A percentile compares a stretch with the other conserved stretches of the same genome.
Evolutionary conservation across 2,329 filamentous ascomycete genomes (phyloP).

Genomic region (Trichocomaceae sp.): DNA sequence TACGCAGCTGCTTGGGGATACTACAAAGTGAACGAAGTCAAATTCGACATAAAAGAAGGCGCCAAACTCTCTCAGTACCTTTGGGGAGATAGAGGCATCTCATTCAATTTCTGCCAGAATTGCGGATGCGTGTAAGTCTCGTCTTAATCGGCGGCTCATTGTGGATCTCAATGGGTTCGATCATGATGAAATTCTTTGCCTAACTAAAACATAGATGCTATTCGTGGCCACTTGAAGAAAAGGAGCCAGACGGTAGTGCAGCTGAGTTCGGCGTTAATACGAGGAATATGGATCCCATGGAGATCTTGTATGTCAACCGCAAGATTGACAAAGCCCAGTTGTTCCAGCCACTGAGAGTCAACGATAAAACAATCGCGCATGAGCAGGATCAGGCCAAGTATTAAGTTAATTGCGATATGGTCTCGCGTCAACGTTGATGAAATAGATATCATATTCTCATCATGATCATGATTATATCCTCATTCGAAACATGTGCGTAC

Average conservation of each 20-base stretch:
- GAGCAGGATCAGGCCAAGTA: no score
- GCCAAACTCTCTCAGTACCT: constrained; percentile 6
- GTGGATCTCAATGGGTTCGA: no score
- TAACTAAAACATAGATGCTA: no score
- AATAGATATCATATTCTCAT: neutral
- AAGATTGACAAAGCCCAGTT: no score
- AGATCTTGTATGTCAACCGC: no score
- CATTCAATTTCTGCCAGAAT: constrained; percentile 5
- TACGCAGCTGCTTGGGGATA: constrained; percentile 11
- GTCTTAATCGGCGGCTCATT: no score
- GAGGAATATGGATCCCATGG: constrained; percentile 10
- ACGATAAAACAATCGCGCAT: no score
- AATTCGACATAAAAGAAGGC: neutral
- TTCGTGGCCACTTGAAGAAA: constrained; percentile 6
- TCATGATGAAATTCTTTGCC: no score
- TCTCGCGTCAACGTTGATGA: neutral
- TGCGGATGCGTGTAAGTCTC: constrained; percentile 10
- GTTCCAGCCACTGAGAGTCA: no score
- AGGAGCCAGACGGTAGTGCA: no score
- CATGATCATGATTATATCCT: neutral
- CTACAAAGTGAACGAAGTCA: constrained; percentile 9
- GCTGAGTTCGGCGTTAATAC: constrained; percentile 6
- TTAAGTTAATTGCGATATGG: no score
- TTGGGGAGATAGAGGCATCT: constrained; percentile 7
- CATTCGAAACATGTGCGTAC: neutral